These are phyloP conservation scores for Epichloe elymi DNA, from an alignment of 2,329 filamentous ascomycete genomes.

Conservation along the genomic window DNA sequence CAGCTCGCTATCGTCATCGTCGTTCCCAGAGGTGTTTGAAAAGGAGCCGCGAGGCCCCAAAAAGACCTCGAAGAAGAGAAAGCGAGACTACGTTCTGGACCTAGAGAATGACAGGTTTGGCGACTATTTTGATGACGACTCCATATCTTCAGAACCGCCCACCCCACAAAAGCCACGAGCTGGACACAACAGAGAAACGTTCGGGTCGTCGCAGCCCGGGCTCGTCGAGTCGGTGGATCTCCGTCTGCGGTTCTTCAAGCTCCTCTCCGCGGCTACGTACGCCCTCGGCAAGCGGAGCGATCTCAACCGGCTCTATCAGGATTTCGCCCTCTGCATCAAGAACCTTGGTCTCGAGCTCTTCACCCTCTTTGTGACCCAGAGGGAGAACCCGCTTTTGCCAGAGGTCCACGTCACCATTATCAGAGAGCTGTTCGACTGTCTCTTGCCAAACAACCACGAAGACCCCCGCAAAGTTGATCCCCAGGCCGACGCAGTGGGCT, in stretches of 20 bases:
- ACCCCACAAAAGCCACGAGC: slow-evolving; percentile 27
- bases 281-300: slow-evolving; percentile 31
- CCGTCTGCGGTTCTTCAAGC: slow-evolving; percentile 48
- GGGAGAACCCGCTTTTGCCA: slow-evolving; percentile 20
- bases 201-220: slow-evolving; percentile 13
- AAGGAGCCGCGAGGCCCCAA: slow-evolving; percentile 39
- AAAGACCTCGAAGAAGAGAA: slow-evolving; percentile 34
- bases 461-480: slow-evolving; percentile 27
- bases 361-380: slow-evolving; percentile 33
- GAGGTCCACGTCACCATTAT: slow-evolving; percentile 31
- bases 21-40: slow-evolving; percentile 54
- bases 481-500: slow-evolving; percentile 22
- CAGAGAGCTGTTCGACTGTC: slow-evolving; percentile 30
- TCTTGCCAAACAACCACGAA: slow-evolving; percentile 28
- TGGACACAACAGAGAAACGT: slow-evolving; percentile 9
- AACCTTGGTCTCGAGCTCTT: slow-evolving; percentile 47
- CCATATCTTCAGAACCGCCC: slow-evolving; percentile 33
- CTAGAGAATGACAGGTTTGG: slow-evolving; percentile 47
- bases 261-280: slow-evolving; percentile 34
- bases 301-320: slow-evolving; percentile 43
- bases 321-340: slow-evolving; percentile 42
- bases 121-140: slow-evolving; percentile 47
- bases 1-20: slow-evolving; percentile 32
- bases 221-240: slow-evolving; percentile 43
- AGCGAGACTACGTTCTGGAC: slow-evolving; percentile 35